A percentile compares a stretch with the other conserved stretches of the same genome.
phyloP scores from a whole-genome alignment of 2,329 filamentous ascomycete species.

The Rhytidhysteron rufulum region DNA sequence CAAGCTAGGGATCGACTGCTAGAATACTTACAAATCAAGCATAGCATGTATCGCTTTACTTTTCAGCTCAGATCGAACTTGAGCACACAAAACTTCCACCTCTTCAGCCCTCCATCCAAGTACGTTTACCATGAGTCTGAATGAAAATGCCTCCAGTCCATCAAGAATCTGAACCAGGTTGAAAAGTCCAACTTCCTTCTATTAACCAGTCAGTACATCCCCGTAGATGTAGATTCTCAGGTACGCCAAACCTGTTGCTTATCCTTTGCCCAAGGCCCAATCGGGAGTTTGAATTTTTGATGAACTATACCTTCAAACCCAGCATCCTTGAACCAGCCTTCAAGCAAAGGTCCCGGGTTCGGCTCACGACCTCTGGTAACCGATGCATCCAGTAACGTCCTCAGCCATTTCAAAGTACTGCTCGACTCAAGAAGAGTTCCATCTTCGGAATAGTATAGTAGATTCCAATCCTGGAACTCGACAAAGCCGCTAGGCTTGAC shows the following conservation, averaged over 20 bases:
- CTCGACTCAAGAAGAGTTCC: slow-evolving; percentile 23
- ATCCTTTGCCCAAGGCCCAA: slow-evolving; percentile 22
- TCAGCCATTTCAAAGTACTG: slow-evolving; percentile 10
- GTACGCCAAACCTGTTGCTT: slow-evolving; percentile 9
- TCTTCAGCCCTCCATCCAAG: slow-evolving; percentile 42
- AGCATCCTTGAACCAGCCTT: slow-evolving; percentile 35
- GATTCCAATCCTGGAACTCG: slow-evolving; percentile 46
- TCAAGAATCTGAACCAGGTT: slow-evolving; percentile 40
- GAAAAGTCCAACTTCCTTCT: slow-evolving; percentile 13
- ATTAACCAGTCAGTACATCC: slow-evolving; percentile 16
- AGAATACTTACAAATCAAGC: slow-evolving; percentile 17
- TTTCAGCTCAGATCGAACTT: slow-evolving; percentile 24
- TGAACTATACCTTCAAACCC: slow-evolving; percentile 45
- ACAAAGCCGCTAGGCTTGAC: slow-evolving; percentile 47
- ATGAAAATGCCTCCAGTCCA: slow-evolving; percentile 39
- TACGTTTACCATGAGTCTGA: slow-evolving; percentile 36
- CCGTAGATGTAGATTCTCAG: background rate
- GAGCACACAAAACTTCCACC: slow-evolving; percentile 38
- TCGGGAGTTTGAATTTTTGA: slow-evolving; percentile 20
- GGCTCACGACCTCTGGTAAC: slow-evolving; percentile 4
- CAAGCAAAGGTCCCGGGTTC: slow-evolving; percentile 26
- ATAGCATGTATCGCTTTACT: slow-evolving; percentile 20
- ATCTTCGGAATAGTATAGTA: slow-evolving; percentile 37
- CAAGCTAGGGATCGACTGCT: no score
- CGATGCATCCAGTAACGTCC: slow-evolving; percentile 1